These are phyloP conservation scores for Leccinum subgranulosum DNA, from an alignment of 768 basidiomycete genomes.

Conservation along the genomic window DNA sequence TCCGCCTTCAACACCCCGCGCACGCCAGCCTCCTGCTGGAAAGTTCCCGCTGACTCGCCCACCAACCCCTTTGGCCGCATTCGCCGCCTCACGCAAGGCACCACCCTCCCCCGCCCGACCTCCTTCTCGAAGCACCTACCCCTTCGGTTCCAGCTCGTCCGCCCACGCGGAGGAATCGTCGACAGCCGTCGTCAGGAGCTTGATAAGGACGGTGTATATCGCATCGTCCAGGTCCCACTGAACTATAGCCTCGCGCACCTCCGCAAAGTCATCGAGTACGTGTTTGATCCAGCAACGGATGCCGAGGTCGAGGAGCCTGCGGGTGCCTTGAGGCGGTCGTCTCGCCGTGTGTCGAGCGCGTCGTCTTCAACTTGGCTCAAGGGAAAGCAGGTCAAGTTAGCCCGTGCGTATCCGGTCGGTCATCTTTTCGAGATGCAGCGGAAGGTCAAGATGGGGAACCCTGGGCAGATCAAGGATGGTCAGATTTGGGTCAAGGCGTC, in stretches of 20 bases:
- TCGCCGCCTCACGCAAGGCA: conserved; percentile 37
- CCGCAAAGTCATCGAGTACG: conserved; percentile 56
- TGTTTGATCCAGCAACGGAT: conserved; percentile 41
- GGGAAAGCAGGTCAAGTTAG: conserved; percentile 17
- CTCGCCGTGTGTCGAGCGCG: conserved; percentile 26
- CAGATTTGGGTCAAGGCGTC: conserved; percentile 50
- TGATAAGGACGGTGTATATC: conserved; percentile 50
- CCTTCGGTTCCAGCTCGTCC: conserved; percentile 60
- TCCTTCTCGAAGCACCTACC: conserved; percentile 60
- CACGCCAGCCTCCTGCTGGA: conserved; percentile 41
- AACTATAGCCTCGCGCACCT: conserved; percentile 70
- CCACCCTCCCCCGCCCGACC: conserved; percentile 39
- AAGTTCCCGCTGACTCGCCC: conserved; percentile 60
- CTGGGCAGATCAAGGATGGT: conserved; percentile 53
- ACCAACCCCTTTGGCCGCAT: conserved; percentile 68
- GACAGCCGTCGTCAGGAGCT: conserved; percentile 11
- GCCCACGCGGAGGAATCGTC: conserved; percentile 21
- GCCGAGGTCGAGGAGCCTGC: conserved; percentile 19
- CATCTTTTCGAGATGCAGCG: conserved; percentile 64
- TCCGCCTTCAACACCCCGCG: conserved; percentile 30
- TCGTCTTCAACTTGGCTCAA: conserved; percentile 9
- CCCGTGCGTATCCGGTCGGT: conserved; percentile 21
- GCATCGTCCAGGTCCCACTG: conserved; percentile 66
- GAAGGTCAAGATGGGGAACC: conserved; percentile 39
- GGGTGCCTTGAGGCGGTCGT: conserved; percentile 14